Evolutionary conservation across 441 rosid species (phyloP).

Genomic region (Biscutella laevigata): DNA sequence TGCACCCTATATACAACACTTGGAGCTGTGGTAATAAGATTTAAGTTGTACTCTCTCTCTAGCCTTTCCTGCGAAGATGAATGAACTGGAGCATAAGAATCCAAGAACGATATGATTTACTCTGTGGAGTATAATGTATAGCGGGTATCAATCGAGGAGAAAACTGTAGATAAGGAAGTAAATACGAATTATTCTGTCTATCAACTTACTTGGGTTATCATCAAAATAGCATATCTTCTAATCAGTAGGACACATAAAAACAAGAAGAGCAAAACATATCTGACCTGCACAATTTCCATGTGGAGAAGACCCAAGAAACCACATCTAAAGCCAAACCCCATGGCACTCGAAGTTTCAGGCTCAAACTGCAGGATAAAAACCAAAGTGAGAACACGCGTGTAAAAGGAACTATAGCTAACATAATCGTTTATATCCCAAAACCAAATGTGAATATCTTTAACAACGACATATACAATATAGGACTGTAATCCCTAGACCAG

Average conservation of each 20-base stretch:
- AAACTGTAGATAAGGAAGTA: background rate
- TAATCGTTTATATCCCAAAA: background rate
- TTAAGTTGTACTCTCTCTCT: slow-evolving; percentile 93
- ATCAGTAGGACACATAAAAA: background rate
- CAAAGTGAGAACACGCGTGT: slow-evolving; percentile 9
- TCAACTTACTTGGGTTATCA: background rate
- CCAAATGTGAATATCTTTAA: slow-evolving; percentile 3
- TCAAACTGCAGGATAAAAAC: slow-evolving; percentile 59
- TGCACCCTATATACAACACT: slow-evolving; percentile 92
- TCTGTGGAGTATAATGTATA: background rate
- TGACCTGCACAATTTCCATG: slow-evolving; percentile 99
- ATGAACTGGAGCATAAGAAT: slow-evolving; percentile 9
- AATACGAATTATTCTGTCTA: background rate
- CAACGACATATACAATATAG: background rate
- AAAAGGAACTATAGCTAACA: background rate
- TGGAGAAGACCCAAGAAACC: slow-evolving; percentile 98
- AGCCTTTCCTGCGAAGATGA: slow-evolving; percentile 76
- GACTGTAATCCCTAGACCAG: background rate
- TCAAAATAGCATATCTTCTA: background rate
- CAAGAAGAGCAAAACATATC: slow-evolving; percentile 15
- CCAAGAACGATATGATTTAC: background rate
- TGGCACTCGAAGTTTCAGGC: slow-evolving; percentile 95
- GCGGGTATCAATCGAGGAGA: background rate
- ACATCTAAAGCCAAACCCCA: slow-evolving; percentile 98
- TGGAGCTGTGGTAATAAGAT: slow-evolving; percentile 96